Evolutionary conservation across 2,329 filamentous ascomycete species (phyloP), one percentile per base, ranked within the genome.

Genomic region (Epichloe baconii): DNA sequence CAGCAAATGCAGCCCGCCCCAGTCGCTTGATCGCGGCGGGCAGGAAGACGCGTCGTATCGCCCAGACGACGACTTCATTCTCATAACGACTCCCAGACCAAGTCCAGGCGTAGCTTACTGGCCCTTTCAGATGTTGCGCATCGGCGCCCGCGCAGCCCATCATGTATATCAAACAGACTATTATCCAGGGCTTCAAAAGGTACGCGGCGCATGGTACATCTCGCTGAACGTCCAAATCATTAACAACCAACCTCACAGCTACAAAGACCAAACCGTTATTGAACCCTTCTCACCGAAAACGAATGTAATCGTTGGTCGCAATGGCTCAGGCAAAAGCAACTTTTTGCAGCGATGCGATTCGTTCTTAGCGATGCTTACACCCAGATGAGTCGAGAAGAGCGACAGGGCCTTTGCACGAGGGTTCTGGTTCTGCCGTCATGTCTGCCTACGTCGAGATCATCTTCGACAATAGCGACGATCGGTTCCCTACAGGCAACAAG

Each of bases 101-200:
- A 26, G 44, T 23, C 35, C 59, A 55, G 53, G 56, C 59, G 62
- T 57, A 57, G 54, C 55, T 56, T 53, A 50, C 53, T 56, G 52
- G 55, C 53, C 31, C 49, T 43, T 50, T 59, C 61, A 55, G 58
- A 68, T 68, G 65, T 63, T 60, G 67, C 67, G 67, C 66, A 58
- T 55, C 55, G 62, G 67, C 66, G 65, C 64, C 62, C 57, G 63
- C 64, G 61, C 60, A 62, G 59, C 59, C 63, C 68, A 75, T 61
- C 65, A 95, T 96, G 90, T 93, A 94, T 75, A 96, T 98, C 79
- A 98, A 98, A 71, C 93, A 98, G 75, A 96, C 97, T 69, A 97
- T 96, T 69, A 97, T 98, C 66, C 93, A 98, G 70, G 93, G 93
- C 82, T 98, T 98, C 74, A 98, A 98, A 98, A 96, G 89, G 89